Evolutionary conservation across 2,329 filamentous ascomycete species (phyloP), one percentile per base, ranked within the genome.

Genomic region (Calonectria henricotiae): DNA sequence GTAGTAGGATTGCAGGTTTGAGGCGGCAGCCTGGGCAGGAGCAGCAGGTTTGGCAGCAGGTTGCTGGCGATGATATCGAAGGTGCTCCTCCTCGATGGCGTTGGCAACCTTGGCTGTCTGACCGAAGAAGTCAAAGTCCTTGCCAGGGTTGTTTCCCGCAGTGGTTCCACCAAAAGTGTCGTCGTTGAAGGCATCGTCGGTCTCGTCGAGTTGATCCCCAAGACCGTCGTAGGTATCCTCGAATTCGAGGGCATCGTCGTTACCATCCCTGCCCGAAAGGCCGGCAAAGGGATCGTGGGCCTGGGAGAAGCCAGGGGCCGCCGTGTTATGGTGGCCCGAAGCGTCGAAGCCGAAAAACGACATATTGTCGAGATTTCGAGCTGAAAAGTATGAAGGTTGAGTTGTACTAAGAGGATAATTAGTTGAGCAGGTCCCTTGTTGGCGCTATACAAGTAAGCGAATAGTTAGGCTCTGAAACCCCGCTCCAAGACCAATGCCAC

Each of bases 151-250:
- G 35, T 86, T 82, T 43, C 81, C 74, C 20, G 81, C 79, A 70
- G 83, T 72, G 20, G 77, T 79, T 35, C 79, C 82, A 47, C 85
- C 94, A 80, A 99, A 99, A 2, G 96, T 99, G 80, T 98, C 96
- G 78, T 98, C 94, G 82, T 99, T 99, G 87, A 98, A 94, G 62
- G 89, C 94, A 86, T 99, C 96, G 79, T 96, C 94, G 23, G 93
- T 92, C 81, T 99, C 96, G 78, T 98, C 92, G 41, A 99, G 91
- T 82, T 93, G 91, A 79, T 98, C 93, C 67, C 95, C 96, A 46
- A 99, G 87, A 20, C 96, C 96, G 82, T 99, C 96, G 81, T 98
- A 98, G 43, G 96, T 98, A 80, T 99, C 95, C 78, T 99, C 96
- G 77, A 98, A 99, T 78, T 98, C 93, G 78, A 88, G 80, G 27